A percentile compares a stretch with the other conserved stretches of the same genome.
Evolutionary conservation across 257 asterid species (phyloP).

Genomic region (Ophiorrhiza pumila): DNA sequence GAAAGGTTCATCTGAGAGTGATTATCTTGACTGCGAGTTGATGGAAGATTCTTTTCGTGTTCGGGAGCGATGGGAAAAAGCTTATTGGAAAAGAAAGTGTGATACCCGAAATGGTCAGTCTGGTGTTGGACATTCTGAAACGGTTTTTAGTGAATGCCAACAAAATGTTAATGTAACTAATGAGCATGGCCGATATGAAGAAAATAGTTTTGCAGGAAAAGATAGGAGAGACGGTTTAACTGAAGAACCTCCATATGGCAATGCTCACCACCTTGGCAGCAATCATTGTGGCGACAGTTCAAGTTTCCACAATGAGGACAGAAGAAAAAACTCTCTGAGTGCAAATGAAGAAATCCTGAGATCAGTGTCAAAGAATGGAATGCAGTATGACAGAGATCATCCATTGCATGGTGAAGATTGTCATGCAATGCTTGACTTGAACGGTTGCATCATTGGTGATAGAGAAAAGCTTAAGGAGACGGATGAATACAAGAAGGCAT

Average conservation of each 20-base stretch:
- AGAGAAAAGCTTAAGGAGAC: constrained; percentile 89
- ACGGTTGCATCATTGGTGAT: constrained; percentile 35
- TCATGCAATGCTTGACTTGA: constrained; percentile 15
- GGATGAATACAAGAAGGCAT: constrained; percentile 69
- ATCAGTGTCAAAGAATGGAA: constrained; percentile 16
- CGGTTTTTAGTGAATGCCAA: constrained; percentile 16
- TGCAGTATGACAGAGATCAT: constrained; percentile 28
- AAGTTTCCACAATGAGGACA: constrained; percentile 13
- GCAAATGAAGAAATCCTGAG: constrained; percentile 11
- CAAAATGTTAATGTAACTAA: constrained; percentile 25
- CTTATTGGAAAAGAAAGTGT: constrained; percentile 54
- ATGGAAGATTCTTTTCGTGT: constrained; percentile 71
- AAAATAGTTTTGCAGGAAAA: constrained; percentile 21
- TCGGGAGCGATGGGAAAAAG: constrained; percentile 79
- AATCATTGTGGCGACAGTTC: constrained; percentile 27
- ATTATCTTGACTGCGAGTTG: constrained; percentile 56
- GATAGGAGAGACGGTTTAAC: constrained; percentile 19
- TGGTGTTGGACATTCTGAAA: constrained; percentile 27
- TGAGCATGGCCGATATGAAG: constrained; percentile 19
- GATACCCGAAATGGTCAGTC: constrained; percentile 32
- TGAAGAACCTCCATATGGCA: constrained; percentile 21
- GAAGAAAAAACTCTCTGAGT: neutral
- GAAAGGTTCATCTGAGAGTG: constrained; percentile 48
- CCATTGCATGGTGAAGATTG: constrained; percentile 16
- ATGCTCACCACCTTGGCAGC: constrained; percentile 15